These are phyloP conservation scores for Carnegiea gigantea DNA, from an alignment of 179 eudicot species.

Conservation along the genomic window DNA sequence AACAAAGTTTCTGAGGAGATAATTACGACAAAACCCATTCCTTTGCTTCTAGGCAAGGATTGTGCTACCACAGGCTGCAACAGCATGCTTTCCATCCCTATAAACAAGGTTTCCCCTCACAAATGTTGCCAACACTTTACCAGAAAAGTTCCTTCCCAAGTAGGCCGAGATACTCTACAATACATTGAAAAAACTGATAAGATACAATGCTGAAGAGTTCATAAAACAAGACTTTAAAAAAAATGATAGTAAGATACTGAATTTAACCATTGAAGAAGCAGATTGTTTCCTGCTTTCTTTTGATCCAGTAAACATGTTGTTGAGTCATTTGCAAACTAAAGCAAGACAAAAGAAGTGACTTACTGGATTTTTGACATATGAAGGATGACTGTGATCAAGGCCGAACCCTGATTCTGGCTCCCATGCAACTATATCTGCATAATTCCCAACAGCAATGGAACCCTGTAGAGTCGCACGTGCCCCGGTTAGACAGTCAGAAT, in stretches of 20 bases:
- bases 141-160: constrained; percentile 70
- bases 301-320: background rate
- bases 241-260: too few species aligned
- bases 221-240: too few species aligned
- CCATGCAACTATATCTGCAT: constrained; percentile 96
- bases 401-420: constrained; percentile 80
- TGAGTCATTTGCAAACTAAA: background rate
- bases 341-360: constrained; percentile 6
- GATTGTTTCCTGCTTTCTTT: too few species aligned
- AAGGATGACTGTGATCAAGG: constrained; percentile 55
- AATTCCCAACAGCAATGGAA: constrained; percentile 65
- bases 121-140: constrained; percentile 86
- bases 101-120: constrained; percentile 88
- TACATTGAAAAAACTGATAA: background rate
- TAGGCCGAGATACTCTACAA: constrained; percentile 81
- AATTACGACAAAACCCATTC: constrained; percentile 5
- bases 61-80: constrained; percentile 71
- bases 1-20: background rate
- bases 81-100: constrained; percentile 69
- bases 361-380: constrained; percentile 79
- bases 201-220: too few species aligned
- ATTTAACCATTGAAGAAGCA: too few species aligned
- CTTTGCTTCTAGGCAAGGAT: constrained; percentile 51
- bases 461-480: constrained; percentile 52
- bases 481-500: too few species aligned